These are phyloP conservation scores for Rhizopogon parksii DNA, from an alignment of 1,284 basidiomycete genomes.

Conservation along the genomic window DNA sequence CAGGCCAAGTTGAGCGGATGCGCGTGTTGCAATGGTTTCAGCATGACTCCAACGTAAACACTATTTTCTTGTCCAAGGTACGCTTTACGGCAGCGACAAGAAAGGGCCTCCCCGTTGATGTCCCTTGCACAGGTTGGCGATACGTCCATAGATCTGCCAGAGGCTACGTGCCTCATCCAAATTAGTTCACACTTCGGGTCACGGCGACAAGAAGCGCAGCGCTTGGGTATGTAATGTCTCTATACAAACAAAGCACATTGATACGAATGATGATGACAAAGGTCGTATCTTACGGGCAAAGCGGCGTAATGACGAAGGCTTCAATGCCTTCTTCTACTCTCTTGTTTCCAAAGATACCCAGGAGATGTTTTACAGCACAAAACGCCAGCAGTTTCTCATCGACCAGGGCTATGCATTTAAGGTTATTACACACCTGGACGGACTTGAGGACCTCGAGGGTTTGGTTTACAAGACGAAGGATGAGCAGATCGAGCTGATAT, in stretches of 20 bases:
- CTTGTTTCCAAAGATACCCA: conserved; percentile 98
- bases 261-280: conserved; percentile 26
- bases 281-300: conserved; percentile 96
- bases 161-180: conserved; percentile 98
- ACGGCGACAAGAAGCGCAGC: conserved; percentile 94
- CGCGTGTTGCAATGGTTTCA: conserved; percentile 94
- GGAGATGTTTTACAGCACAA: conserved; percentile 99
- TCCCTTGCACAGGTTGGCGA: conserved; percentile 76
- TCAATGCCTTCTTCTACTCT: conserved; percentile 99
- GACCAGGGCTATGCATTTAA: conserved; percentile 99
- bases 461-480: conserved; percentile 88
- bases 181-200: conserved; percentile 99
- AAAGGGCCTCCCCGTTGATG: conserved; percentile 12
- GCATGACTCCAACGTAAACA: conserved; percentile 93
- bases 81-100: conserved; percentile 14
- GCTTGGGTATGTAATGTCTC: conserved; percentile 58
- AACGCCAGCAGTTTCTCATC: conserved; percentile 97
- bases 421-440: conserved; percentile 96
- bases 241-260: conserved; percentile 13
- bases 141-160: conserved; percentile 97
- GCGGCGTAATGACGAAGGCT: conserved; percentile 96
- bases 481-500: conserved; percentile 93
- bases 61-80: conserved; percentile 97
- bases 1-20: conserved; percentile 94
- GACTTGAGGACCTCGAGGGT: conserved; percentile 79